These are phyloP conservation scores for Teratosphaeriaceae sp. DNA, from an alignment of 2,329 filamentous ascomycete genomes.

Conservation along the genomic window DNA sequence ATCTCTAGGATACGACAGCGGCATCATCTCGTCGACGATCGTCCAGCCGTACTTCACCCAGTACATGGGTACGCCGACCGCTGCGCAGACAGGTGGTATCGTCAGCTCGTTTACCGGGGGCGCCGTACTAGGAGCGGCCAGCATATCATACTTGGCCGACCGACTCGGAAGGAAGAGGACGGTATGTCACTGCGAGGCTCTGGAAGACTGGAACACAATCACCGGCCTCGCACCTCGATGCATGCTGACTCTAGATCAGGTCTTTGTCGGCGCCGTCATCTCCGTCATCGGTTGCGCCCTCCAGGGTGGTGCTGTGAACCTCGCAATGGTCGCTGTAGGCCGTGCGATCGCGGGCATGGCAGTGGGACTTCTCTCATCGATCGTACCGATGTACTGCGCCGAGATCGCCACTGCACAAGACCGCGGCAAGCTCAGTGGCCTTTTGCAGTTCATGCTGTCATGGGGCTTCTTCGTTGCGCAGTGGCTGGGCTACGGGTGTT, in stretches of 20 bases:
- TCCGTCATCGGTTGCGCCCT: constrained; percentile 18
- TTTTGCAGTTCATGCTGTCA: constrained; percentile 31
- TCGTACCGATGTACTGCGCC: constrained; percentile 27
- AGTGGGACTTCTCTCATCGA: constrained; percentile 24
- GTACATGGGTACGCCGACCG: constrained; percentile 25
- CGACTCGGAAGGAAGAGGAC: constrained; percentile 17
- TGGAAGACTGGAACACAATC: no score
- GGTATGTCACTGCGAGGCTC: constrained; percentile 6
- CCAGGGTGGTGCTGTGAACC: constrained; percentile 21
- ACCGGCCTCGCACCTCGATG: no score
- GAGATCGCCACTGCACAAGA: constrained; percentile 30
- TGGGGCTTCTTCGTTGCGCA: constrained; percentile 34
- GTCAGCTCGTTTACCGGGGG: constrained; percentile 34
- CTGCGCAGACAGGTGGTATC: constrained; percentile 26
- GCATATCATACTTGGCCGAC: constrained; percentile 16
- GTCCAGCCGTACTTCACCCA: constrained; percentile 23
- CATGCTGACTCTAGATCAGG: no score
- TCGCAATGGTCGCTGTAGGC: constrained; percentile 26
- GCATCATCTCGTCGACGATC: constrained; percentile 30
- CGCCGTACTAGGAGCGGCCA: constrained; percentile 20
- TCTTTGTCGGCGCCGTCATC: constrained; percentile 10
- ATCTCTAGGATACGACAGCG: constrained; percentile 29
- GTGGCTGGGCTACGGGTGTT: constrained; percentile 32
- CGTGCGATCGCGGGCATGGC: constrained; percentile 26
- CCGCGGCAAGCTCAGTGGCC: constrained; percentile 26